Conservation (phyloP, 805 yeast species). For the Hemisphaericaspora nanyangensis region DNA sequence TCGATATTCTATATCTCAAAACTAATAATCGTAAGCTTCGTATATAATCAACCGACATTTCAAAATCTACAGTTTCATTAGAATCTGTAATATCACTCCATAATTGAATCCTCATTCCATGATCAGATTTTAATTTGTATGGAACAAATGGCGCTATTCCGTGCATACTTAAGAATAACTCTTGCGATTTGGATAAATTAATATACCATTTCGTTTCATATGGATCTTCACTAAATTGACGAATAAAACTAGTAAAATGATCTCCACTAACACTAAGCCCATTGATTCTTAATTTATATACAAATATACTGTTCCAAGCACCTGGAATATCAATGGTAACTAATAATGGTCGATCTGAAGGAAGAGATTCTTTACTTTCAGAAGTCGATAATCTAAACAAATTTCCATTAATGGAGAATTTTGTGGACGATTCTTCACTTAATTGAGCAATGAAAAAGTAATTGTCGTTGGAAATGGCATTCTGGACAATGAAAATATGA, state of each 20-base stretch:
- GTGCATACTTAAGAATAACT: slow-evolving; percentile 40
- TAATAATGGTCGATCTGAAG: slow-evolving; percentile 41
- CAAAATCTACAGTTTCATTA: slow-evolving; percentile 24
- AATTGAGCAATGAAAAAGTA: slow-evolving; percentile 39
- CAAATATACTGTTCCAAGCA: slow-evolving; percentile 59
- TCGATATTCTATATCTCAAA: slow-evolving; percentile 70
- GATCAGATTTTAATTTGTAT: slow-evolving; percentile 27
- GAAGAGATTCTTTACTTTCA: slow-evolving; percentile 41
- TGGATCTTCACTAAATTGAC: slow-evolving; percentile 64
- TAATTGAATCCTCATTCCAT: slow-evolving; percentile 40
- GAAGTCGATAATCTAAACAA: slow-evolving; percentile 34
- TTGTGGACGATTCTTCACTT: slow-evolving; percentile 18
- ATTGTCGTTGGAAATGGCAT: slow-evolving; percentile 5
- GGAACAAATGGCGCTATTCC: slow-evolving; percentile 73
- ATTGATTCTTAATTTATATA: slow-evolving; percentile 40
- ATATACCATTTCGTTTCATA: slow-evolving; percentile 80
- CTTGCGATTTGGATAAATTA: slow-evolving; percentile 29
- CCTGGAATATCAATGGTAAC: slow-evolving; percentile 49
- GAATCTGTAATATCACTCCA: slow-evolving; percentile 42
- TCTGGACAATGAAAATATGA: slow-evolving; percentile 42
- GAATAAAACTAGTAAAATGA: slow-evolving; percentile 48
- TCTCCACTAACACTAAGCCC: slow-evolving; percentile 5
- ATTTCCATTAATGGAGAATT: slow-evolving; percentile 22
- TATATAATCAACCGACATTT: slow-evolving; percentile 49
- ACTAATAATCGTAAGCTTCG: slow-evolving; percentile 66